These are phyloP conservation scores for Metarhizium album DNA, from an alignment of 2,329 filamentous ascomycete species.

Conservation along the genomic window DNA sequence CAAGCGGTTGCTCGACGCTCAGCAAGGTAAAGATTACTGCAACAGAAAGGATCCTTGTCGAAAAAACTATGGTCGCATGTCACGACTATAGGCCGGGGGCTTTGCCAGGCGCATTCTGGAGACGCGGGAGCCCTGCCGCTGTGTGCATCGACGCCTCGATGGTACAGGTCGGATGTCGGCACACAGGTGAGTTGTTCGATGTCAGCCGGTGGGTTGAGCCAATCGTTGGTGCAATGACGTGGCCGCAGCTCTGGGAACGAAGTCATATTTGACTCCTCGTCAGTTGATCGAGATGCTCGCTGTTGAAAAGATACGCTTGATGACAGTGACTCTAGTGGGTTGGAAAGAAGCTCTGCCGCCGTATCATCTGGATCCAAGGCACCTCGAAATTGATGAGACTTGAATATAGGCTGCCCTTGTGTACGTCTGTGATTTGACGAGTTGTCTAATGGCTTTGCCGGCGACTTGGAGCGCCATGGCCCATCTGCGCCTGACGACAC, in stretches of 20 bases:
- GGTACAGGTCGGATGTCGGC: constrained; percentile 13
- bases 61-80: constrained; percentile 13
- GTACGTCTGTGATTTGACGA: not conserved
- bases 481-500: not conserved
- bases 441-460: not conserved
- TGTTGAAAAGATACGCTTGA: not conserved
- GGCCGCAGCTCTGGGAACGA: constrained; percentile 23
- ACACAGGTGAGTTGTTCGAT: constrained; percentile 9
- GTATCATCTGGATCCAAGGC: not conserved
- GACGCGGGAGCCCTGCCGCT: constrained; percentile 7
- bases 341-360: not conserved
- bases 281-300: constrained; percentile 6
- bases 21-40: not conserved
- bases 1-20: constrained; percentile 3
- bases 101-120: constrained; percentile 6
- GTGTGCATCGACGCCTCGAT: constrained; percentile 22
- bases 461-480: not conserved
- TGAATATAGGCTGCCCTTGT: not conserved
- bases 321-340: not conserved
- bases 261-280: constrained; percentile 17
- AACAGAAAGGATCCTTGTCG: constrained; percentile 13
- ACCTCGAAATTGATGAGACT: not conserved
- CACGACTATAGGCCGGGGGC: constrained; percentile 7
- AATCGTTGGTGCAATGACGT: constrained; percentile 22
- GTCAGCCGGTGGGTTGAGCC: constrained; percentile 15